phyloP scores from a whole-genome alignment of 306 rosid species.

The Cucumis melo region DNA sequence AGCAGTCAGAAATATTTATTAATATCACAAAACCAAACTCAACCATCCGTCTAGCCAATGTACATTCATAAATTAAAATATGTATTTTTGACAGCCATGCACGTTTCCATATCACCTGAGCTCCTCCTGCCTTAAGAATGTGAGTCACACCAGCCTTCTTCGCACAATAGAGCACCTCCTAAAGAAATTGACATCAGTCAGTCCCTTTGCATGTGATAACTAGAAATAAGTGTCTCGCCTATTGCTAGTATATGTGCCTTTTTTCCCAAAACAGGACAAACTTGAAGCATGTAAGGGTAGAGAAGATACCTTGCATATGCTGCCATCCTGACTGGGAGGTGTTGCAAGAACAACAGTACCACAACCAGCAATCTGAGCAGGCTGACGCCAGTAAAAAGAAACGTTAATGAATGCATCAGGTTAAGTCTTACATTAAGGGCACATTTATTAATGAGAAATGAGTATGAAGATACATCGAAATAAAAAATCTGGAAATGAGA shows the following conservation, averaged over 20 bases:
- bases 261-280: background rate
- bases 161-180: conserved; percentile 98
- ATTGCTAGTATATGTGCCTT: background rate
- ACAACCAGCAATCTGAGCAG: conserved; percentile 97
- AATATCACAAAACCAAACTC: conserved; percentile 1
- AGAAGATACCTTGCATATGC: conserved; percentile 68
- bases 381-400: conserved; percentile 29
- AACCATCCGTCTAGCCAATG: background rate
- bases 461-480: background rate
- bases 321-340: conserved; percentile 78
- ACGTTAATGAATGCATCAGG: conserved; percentile 12
- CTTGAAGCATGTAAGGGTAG: background rate
- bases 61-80: background rate
- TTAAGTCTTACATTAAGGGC: background rate
- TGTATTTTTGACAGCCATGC: no score
- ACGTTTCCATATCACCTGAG: conserved; percentile 38
- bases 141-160: conserved; percentile 98
- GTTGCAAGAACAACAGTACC: conserved; percentile 86
- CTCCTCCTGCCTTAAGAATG: conserved; percentile 98
- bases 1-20: background rate
- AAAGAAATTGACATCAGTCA: conserved; percentile 15
- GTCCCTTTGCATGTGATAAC: conserved; percentile 5
- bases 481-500: background rate
- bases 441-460: background rate
- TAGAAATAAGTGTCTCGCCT: background rate